Evolutionary conservation across 1,284 basidiomycete genomes (phyloP).

Genomic region (Ustilago loliicola): DNA sequence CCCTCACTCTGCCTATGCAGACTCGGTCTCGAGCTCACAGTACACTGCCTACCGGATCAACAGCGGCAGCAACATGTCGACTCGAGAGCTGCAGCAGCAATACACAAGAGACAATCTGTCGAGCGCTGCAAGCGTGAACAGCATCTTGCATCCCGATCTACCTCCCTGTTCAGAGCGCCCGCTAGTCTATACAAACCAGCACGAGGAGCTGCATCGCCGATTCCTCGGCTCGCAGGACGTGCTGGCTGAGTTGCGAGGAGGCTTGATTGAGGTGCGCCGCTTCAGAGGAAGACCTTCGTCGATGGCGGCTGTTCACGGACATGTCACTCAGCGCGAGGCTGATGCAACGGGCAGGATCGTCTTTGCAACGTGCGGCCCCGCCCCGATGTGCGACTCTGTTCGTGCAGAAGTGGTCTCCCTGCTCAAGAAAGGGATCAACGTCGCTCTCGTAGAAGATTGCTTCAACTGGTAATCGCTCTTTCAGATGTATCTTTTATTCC

Average conservation of each 20-base stretch:
- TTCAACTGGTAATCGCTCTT: slow-evolving; percentile 32
- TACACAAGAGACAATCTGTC: slow-evolving; percentile 2
- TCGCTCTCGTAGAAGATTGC: slow-evolving; percentile 37
- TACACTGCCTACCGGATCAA: slow-evolving; percentile 7
- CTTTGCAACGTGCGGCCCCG: slow-evolving; percentile 33
- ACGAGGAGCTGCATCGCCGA: not conserved
- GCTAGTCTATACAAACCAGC: not conserved
- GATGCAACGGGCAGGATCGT: slow-evolving; percentile 7
- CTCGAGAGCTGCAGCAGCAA: slow-evolving; percentile 5
- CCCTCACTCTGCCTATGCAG: not conserved
- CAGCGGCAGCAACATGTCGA: not conserved
- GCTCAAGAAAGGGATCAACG: slow-evolving; percentile 27
- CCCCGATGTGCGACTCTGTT: slow-evolving; percentile 40
- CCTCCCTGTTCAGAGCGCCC: not conserved
- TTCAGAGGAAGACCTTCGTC: slow-evolving; percentile 22
- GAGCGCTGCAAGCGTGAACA: slow-evolving; percentile 5
- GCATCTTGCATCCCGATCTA: slow-evolving; percentile 1
- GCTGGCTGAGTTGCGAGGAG: not conserved
- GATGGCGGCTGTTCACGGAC: slow-evolving; percentile 25
- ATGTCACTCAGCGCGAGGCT: slow-evolving; percentile 7
- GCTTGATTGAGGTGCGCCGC: slow-evolving; percentile 13
- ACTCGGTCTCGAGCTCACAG: slow-evolving; percentile 5
- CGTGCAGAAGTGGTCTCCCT: slow-evolving; percentile 26
- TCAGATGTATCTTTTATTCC: not conserved
- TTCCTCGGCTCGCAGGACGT: slow-evolving; percentile 4